Evolutionary conservation across 2,329 filamentous ascomycete genomes (phyloP).

Genomic region (Fusarium armeniacum): DNA sequence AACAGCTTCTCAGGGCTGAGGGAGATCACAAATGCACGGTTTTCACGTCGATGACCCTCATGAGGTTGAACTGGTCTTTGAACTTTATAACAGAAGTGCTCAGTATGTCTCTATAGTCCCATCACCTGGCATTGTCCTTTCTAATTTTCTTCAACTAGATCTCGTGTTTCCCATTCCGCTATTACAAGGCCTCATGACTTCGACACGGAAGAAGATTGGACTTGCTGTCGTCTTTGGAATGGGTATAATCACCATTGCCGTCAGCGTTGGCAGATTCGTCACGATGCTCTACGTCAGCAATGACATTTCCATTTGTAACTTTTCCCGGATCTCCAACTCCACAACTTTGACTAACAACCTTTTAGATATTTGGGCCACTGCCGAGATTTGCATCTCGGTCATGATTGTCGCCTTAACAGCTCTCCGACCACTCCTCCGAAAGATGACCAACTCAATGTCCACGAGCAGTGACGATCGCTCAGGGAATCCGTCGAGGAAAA

Average conservation of each 20-base stretch:
- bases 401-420: constrained; percentile 15
- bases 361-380: constrained; percentile 20
- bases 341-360: rapidly evolving
- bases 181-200: background rate
- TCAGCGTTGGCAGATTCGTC: constrained; percentile 8
- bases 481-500: rapidly evolving
- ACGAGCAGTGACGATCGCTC: background rate
- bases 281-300: constrained; percentile 12
- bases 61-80: constrained; percentile 15
- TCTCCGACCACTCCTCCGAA: background rate
- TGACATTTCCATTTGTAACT: constrained; percentile 9
- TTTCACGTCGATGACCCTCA: constrained; percentile 2
- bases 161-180: background rate
- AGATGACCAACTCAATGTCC: background rate
- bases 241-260: background rate
- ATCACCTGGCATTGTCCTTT: background rate
- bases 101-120: background rate
- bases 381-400: constrained; percentile 19
- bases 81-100: constrained; percentile 1
- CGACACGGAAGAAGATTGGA: background rate
- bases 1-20: background rate
- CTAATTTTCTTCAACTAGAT: background rate
- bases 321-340: rapidly evolving
- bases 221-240: constrained; percentile 7
- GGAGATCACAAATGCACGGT: background rate